These are phyloP conservation scores for Triangularia verruculosa DNA, from an alignment of 2,329 filamentous ascomycete species.

Conservation along the genomic window DNA sequence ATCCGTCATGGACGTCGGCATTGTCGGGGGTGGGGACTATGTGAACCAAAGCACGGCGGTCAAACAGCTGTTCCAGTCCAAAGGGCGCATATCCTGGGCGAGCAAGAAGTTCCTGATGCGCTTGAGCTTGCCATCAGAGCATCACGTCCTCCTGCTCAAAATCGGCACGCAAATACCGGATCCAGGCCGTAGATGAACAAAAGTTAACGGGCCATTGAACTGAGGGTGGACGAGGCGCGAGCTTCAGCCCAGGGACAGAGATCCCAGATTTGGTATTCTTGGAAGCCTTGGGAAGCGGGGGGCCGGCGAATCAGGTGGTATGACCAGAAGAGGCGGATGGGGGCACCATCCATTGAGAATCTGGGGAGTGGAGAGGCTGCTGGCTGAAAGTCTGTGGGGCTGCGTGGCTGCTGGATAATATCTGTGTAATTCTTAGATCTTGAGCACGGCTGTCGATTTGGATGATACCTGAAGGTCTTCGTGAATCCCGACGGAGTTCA, in stretches of 20 bases:
- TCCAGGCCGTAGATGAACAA: not conserved
- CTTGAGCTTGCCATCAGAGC: not conserved
- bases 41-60: not conserved
- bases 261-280: too few species aligned
- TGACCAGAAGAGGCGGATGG: not conserved
- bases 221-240: not conserved
- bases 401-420: not conserved
- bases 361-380: not conserved
- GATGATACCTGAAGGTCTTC: not conserved
- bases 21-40: not conserved
- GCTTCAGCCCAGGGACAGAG: not conserved
- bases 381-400: not conserved
- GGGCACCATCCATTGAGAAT: not conserved
- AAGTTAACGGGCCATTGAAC: not conserved
- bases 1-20: not conserved
- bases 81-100: not conserved
- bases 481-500: not conserved
- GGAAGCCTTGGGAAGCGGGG: not conserved
- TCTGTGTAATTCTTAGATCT: not conserved
- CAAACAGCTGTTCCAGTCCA: not conserved
- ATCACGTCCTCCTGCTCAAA: not conserved
- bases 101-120: not conserved
- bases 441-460: not conserved
- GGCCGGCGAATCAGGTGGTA: not conserved
- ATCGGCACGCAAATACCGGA: not conserved